Base-by-base conservation (phyloP, 2,329 filamentous ascomycete genomes). In the Huntiella abstrusa region DNA sequence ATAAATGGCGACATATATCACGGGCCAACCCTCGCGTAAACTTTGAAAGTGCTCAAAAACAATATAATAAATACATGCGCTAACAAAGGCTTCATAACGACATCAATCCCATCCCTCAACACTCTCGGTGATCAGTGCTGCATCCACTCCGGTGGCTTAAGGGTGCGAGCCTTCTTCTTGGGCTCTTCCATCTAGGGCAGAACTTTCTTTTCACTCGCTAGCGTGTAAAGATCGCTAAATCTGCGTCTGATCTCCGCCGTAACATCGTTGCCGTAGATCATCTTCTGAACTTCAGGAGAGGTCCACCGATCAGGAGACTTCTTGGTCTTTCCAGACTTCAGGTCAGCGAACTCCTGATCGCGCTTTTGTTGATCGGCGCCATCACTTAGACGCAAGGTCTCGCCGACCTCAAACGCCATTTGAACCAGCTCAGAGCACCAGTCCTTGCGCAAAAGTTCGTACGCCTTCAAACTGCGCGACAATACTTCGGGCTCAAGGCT, bases 231-330 rank as follows among this genome's bases (percentile, higher is more conserved):
- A 54, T 63, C 59, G 16, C 67, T 63, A 55, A 72, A 76, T 49
- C 61, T 60, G 37, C 71, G 67, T 44, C 61, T 58, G 1, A 73
- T 66, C 48, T 73, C 68, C 54, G 64, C 60, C 43, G 72, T 65
- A 55, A 74, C 77, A 58, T 80, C 75, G 54, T 76, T 67, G 8
- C 70, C 68, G 58, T 80, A 80, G 50, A 80, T 72, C 66, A 71
- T 70, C 58, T 70, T 67, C 59, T 81, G 77, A 37, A 80, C 73
- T 54, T 80, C 76, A 7, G 75, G 74, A 58, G 77, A 78, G 3
- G 75, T 75, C 77, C 77, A 81, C 62, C 79, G 80, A 60, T 81
- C 77, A 2, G 75, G 75, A 50, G 70, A 70, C 47, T 61, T 67
- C 51, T 60, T 65, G 56, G 53, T 62, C 52, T 60, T 66, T 55